phyloP scores from a whole-genome alignment of 2,329 filamentous ascomycete genomes.

The Colletotrichum sublineola region DNA sequence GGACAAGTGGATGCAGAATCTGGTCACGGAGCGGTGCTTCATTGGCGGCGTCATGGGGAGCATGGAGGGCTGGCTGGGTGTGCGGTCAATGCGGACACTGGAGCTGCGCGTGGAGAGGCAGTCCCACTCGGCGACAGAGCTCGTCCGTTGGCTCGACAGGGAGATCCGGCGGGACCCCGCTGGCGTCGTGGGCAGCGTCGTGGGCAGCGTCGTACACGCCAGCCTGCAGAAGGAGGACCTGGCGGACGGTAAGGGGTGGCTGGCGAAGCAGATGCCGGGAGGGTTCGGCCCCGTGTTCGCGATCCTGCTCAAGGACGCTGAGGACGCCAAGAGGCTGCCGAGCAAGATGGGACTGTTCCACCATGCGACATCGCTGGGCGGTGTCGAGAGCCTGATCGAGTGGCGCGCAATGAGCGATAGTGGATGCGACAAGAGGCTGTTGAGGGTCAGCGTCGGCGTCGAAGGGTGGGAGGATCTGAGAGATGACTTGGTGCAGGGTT shows the following conservation, averaged over 20 bases:
- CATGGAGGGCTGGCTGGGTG: conserved; percentile 91
- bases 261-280: conserved; percentile 88
- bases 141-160: conserved; percentile 79
- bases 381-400: conserved; percentile 96
- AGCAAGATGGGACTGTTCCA: conserved; percentile 87
- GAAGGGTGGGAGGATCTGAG: conserved; percentile 89
- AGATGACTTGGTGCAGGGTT: conserved; percentile 78
- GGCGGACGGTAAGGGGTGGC: conserved; percentile 73
- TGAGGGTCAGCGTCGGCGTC: conserved; percentile 88
- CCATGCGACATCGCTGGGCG: conserved; percentile 93
- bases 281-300: conserved; percentile 93
- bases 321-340: conserved; percentile 77
- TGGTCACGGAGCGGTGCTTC: conserved; percentile 79
- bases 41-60: conserved; percentile 89
- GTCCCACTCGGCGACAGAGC: conserved; percentile 74
- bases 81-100: conserved; percentile 86
- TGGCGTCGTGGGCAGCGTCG: conserved; percentile 62
- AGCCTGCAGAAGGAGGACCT: conserved; percentile 77
- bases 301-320: conserved; percentile 72
- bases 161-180: conserved; percentile 54
- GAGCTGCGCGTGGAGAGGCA: conserved; percentile 86
- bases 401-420: conserved; percentile 92
- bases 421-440: conserved; percentile 76
- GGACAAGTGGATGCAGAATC: conserved; percentile 68
- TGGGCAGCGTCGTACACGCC: conserved; percentile 79